Base-by-base conservation (phyloP, 768 basidiomycete species). In the Tremella mesenterica region DNA sequence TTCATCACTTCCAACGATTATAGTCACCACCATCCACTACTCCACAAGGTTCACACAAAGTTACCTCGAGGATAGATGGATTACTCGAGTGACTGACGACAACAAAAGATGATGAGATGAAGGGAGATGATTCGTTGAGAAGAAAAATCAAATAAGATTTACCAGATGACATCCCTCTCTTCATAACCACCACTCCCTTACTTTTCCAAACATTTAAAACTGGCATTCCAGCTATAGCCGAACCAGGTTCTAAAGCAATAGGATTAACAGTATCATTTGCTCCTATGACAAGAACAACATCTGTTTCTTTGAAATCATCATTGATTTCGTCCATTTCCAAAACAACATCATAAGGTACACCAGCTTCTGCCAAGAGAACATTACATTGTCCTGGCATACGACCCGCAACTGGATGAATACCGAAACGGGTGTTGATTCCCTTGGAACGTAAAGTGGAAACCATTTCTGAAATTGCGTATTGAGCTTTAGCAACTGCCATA, bases 281-380 rank as follows among this genome's bases (percentile, higher is more conserved):
- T 21, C 88, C 88, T 58, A 90, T 90, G 58, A 90, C 88, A 18
- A 91, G 80, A 6, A 85, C 86, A n/a, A 91, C 80, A 66, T 91
- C 88, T 0, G 88, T 91, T 30, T 87, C 86, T 48, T 78, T 77
- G 72, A 91, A 91, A 69, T 91, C 88, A 34, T 90, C 86, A 67
- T 91, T 90, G 76, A 91, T 90, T 74, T 91, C 88, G 56, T 91
- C 88, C 88, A 91, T 89, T 75, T 91, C 88, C 54, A 86, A 76
- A 34, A 90, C 87, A 59, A 90, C 88, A 65, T 90, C 88, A 63
- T 90, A 90, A 2, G 88, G 88, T 13, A 91, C 88, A 4, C 85
- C 85, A 2, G 88, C 88, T 68, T 91, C 88, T 3, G 88, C 88
- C 4, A 91, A 76, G 43, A 91, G 79, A n/a, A 91, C 87, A 63